These are phyloP conservation scores for Ambrosia hybrid DNA, from an alignment of 140 eudicot genomes.

Conservation along the genomic window DNA sequence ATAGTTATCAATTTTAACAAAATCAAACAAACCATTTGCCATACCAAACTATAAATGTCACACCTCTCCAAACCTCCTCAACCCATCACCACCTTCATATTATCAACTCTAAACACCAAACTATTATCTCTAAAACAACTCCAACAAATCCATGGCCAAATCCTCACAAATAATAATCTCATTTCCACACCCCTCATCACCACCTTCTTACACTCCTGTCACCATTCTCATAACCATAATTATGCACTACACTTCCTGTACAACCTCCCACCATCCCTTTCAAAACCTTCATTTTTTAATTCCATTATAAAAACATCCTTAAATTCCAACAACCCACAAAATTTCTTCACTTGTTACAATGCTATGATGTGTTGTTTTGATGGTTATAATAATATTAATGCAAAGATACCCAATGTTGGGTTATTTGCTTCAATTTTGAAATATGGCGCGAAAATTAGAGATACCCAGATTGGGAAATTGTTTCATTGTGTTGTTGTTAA, in stretches of 20 bases:
- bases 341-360: constrained; percentile 20
- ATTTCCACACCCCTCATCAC: constrained; percentile 27
- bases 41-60: constrained; percentile 28
- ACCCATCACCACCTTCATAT: constrained; percentile 24
- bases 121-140: constrained; percentile 34
- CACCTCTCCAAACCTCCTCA: constrained; percentile 17
- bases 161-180: constrained; percentile 33
- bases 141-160: constrained; percentile 46
- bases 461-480: constrained; percentile 30
- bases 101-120: constrained; percentile 24
- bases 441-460: constrained; percentile 24
- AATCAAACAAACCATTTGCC: neutral
- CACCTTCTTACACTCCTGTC: constrained; percentile 34
- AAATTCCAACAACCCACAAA: constrained; percentile 22
- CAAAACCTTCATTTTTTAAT: constrained; percentile 26
- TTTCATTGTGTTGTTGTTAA: constrained; percentile 33
- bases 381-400: neutral
- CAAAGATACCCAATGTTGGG: constrained; percentile 8
- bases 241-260: constrained; percentile 33
- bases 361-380: constrained; percentile 20
- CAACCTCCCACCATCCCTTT: constrained; percentile 31
- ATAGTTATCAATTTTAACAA: too few relatives aligned
- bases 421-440: constrained; percentile 24
- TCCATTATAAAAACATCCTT: constrained; percentile 30
- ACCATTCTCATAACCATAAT: constrained; percentile 25